phyloP scores from a whole-genome alignment of 148 eudicot genomes.

The Beta vulgaris region DNA sequence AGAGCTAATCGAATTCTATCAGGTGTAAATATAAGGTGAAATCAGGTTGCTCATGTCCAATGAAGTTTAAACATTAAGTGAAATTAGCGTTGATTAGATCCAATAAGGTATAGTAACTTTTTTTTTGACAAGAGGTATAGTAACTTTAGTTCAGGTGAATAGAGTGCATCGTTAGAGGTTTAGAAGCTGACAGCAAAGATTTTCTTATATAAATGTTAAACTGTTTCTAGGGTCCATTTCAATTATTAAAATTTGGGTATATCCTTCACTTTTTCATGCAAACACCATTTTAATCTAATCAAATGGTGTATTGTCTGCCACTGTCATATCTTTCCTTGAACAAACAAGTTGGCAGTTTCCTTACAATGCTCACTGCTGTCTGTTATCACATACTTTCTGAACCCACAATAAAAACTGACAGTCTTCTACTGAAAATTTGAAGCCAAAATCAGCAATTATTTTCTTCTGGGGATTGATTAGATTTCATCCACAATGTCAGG shows the following conservation, averaged over 20 bases:
- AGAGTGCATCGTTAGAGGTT: constrained; percentile 22
- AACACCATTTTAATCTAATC: constrained; percentile 17
- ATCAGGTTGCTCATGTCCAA: no score
- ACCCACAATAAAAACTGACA: constrained; percentile 32
- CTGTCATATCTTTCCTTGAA: constrained; percentile 60
- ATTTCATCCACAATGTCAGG: constrained; percentile 37
- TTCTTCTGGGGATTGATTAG: no score
- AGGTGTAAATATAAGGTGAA: no score
- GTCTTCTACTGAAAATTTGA: constrained; percentile 2
- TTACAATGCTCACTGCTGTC: constrained; percentile 64
- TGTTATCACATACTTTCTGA: constrained; percentile 38
- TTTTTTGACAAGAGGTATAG: no score
- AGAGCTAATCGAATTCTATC: no score
- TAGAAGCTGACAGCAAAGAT: constrained; percentile 23
- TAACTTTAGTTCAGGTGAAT: no score
- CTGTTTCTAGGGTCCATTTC: neutral
- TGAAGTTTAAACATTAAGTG: no score
- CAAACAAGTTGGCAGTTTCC: constrained; percentile 67
- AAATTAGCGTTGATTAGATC: no score
- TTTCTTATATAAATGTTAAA: constrained; percentile 3
- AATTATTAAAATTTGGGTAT: constrained; percentile 18
- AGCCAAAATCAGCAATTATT: no score
- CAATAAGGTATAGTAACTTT: no score
- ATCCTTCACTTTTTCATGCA: constrained; percentile 22
- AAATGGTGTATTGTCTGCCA: constrained; percentile 71